Conservation (phyloP, 768 basidiomycete genomes). For the Lepiota venenata region DNA sequence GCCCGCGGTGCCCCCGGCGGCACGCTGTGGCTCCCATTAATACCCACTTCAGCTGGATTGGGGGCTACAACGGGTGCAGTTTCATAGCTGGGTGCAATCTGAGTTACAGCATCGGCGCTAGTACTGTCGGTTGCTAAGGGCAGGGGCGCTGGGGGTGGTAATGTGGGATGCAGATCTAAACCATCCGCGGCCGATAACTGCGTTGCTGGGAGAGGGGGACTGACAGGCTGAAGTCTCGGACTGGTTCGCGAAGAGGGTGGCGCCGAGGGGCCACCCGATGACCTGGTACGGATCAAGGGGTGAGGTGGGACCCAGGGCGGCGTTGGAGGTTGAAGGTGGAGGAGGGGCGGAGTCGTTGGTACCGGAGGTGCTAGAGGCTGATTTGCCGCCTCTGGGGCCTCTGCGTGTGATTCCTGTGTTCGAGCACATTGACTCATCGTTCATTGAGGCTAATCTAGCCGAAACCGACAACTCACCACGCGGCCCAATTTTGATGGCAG, state of each 20-base stretch:
- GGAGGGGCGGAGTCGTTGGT: background rate
- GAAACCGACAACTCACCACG: slow-evolving; percentile 24
- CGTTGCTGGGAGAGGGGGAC: background rate
- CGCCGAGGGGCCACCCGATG: background rate
- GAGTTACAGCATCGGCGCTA: background rate
- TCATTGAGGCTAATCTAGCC: slow-evolving; percentile 5
- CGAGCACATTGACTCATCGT: background rate
- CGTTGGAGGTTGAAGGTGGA: background rate
- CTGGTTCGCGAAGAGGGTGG: slow-evolving; percentile 4
- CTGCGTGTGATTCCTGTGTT: slow-evolving; percentile 9
- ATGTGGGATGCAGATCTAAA: slow-evolving; percentile 2
- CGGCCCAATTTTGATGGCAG: slow-evolving; percentile 34
- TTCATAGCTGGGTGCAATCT: background rate
- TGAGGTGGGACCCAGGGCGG: background rate
- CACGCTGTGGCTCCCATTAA: slow-evolving; percentile 13
- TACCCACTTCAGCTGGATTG: background rate
- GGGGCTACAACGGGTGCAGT: background rate
- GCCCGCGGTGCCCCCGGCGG: slow-evolving; percentile 32
- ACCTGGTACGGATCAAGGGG: slow-evolving; percentile 6
- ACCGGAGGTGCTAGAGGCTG: background rate
- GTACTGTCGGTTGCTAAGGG: background rate
- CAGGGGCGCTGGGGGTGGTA: background rate
- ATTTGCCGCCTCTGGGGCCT: background rate
- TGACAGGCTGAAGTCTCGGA: slow-evolving; percentile 2
- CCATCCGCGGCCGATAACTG: slow-evolving; percentile 1